Conservation (phyloP, 2,329 filamentous ascomycete species). For the Gliomastix tumulicola region DNA sequence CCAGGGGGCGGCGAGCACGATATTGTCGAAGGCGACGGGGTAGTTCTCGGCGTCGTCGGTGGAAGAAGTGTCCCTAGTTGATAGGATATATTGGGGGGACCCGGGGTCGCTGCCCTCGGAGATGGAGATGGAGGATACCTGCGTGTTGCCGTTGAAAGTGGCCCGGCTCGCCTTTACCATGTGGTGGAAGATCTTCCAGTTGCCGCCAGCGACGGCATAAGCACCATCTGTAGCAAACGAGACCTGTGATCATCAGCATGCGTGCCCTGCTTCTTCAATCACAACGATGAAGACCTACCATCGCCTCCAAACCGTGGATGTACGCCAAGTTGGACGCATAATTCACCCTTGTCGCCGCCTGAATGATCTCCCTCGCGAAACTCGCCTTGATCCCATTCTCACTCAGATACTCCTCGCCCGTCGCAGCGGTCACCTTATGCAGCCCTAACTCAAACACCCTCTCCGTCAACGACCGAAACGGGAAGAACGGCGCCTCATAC, state of each 20-base stretch:
- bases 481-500: conserved; percentile 78
- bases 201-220: conserved; percentile 72
- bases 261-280: too few relatives aligned
- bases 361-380: conserved; percentile 77
- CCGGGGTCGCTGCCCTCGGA: conserved; percentile 29
- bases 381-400: conserved; percentile 44
- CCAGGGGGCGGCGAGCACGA: conserved; percentile 77
- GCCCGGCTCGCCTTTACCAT: conserved; percentile 66
- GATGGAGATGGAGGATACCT: conserved; percentile 54
- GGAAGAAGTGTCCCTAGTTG: conserved; percentile 19
- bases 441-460: conserved; percentile 63
- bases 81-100: conserved; percentile 39
- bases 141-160: conserved; percentile 56
- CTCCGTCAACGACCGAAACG: conserved; percentile 69
- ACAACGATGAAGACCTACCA: too few relatives aligned
- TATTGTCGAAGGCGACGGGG: conserved; percentile 60
- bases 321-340: conserved; percentile 83
- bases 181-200: conserved; percentile 87
- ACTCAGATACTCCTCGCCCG: conserved; percentile 52
- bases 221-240: conserved; percentile 86
- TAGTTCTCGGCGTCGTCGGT: conserved; percentile 26
- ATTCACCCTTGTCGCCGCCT: conserved; percentile 87
- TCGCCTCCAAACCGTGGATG: conserved; percentile 84
- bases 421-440: conserved; percentile 56
- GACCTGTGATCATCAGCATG: conserved; percentile 34